Conservation (phyloP, 2,329 filamentous ascomycete species). For the Neodidymelliopsis sp. region DNA sequence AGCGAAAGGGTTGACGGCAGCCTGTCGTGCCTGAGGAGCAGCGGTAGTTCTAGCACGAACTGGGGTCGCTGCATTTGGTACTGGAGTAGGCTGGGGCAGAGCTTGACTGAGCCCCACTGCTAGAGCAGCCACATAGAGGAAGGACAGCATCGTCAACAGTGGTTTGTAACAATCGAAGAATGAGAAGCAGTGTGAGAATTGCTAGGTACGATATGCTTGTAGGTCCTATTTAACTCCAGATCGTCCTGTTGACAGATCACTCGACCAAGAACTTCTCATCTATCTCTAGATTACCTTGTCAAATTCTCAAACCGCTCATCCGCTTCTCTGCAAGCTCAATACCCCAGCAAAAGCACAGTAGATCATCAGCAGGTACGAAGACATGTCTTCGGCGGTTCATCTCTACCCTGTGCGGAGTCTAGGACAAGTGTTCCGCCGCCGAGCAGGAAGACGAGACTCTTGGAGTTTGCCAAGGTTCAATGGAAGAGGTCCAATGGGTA, state of each 20-base stretch:
- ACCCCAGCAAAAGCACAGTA: too few species aligned
- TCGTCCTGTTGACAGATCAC: not conserved
- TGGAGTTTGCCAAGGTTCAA: constrained; percentile 9
- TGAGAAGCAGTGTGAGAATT: not conserved
- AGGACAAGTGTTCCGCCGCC: constrained; percentile 9
- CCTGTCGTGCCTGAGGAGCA: constrained; percentile 32
- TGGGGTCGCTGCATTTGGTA: constrained; percentile 20
- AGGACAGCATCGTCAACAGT: constrained; percentile 24
- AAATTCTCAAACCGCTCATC: not conserved
- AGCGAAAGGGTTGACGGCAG: constrained; percentile 60
- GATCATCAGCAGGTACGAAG: not conserved
- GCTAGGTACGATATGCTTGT: too few species aligned
- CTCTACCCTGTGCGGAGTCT: not conserved
- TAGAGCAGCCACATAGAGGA: constrained; percentile 26
- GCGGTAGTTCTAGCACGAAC: constrained; percentile 20
- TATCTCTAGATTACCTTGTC: constrained; percentile 3
- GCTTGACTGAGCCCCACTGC: constrained; percentile 33
- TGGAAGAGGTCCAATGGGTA: not conserved
- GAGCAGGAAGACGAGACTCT: not conserved
- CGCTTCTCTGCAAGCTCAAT: constrained; percentile 1
- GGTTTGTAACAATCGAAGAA: not conserved
- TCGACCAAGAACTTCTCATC: constrained; percentile 3
- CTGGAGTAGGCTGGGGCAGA: constrained; percentile 30
- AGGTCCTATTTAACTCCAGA: constrained; percentile 4
- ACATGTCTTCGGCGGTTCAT: not conserved